These are phyloP conservation scores for Emydomyces testavorans DNA, from an alignment of 2,329 filamentous ascomycete species.

Conservation along the genomic window DNA sequence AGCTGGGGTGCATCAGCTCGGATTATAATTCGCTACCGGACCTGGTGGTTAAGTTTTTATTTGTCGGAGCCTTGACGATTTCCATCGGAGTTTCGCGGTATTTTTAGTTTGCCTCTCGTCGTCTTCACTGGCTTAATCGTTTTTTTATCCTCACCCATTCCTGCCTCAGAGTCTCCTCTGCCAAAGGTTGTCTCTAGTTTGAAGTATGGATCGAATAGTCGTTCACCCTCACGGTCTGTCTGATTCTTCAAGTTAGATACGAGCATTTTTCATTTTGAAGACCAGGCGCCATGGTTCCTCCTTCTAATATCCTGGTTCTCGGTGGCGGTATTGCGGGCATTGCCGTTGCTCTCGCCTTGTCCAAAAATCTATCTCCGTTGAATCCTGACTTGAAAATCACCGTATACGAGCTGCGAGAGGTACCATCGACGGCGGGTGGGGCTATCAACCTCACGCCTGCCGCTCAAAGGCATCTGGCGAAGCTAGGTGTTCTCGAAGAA, in stretches of 20 bases:
- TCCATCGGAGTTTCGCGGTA: background rate
- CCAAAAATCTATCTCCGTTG: constrained; percentile 15
- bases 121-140: too few species aligned
- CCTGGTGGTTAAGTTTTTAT: background rate
- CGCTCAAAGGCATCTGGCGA: constrained; percentile 34
- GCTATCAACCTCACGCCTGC: constrained; percentile 38
- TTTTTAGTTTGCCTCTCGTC: background rate
- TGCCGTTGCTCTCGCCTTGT: constrained; percentile 18
- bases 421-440: constrained; percentile 35
- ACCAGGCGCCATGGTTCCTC: constrained; percentile 9
- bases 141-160: too few species aligned
- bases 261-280: background rate
- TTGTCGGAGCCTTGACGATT: background rate
- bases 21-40: background rate
- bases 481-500: constrained; percentile 32
- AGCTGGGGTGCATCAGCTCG: background rate
- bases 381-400: constrained; percentile 23
- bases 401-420: constrained; percentile 32
- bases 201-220: background rate
- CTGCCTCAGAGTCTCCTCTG: too few species aligned
- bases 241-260: too few species aligned
- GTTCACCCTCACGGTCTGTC: too few species aligned
- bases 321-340: constrained; percentile 19
- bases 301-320: constrained; percentile 16
- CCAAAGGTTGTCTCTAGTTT: too few species aligned